Evolutionary conservation across 2,329 filamentous ascomycete species (phyloP).

Genomic region (Chrysosporium keratinophilum): DNA sequence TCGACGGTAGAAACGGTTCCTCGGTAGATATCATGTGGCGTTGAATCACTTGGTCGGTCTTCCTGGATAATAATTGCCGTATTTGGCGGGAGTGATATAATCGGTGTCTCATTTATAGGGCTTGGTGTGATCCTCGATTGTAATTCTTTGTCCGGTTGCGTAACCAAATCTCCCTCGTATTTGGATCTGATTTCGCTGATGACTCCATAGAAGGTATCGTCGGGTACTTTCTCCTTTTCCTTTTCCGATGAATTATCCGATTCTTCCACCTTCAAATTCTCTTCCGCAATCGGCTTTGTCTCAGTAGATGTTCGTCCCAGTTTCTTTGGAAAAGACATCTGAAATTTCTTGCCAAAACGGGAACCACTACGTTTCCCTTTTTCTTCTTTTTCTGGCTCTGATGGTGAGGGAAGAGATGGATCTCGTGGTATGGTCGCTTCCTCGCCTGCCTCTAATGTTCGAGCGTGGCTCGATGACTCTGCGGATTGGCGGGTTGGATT

Average conservation of each 20-base stretch:
- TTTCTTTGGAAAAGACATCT: slow-evolving; percentile 69
- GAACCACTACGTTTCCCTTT: slow-evolving; percentile 46
- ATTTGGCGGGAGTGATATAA: slow-evolving; percentile 35
- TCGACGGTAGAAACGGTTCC: slow-evolving; percentile 73
- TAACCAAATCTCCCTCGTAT: slow-evolving; percentile 36
- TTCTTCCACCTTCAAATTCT: slow-evolving; percentile 50
- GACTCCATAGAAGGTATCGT: slow-evolving; percentile 38
- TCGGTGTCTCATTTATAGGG: slow-evolving; percentile 36
- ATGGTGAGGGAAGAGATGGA: slow-evolving; percentile 19
- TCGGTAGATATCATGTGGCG: slow-evolving; percentile 75
- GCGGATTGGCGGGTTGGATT: slow-evolving; percentile 16
- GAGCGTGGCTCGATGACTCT: slow-evolving; percentile 28
- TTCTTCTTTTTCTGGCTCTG: slow-evolving; percentile 41
- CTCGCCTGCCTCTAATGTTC: slow-evolving; percentile 17
- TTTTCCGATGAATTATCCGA: slow-evolving; percentile 44
- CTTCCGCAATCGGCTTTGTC: slow-evolving; percentile 64
- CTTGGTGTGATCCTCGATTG: slow-evolving; percentile 35
- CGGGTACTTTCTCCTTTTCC: slow-evolving; percentile 39
- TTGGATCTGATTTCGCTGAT: slow-evolving; percentile 38
- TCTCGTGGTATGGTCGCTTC: slow-evolving; percentile 9
- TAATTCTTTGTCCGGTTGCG: slow-evolving; percentile 30
- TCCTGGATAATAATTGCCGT: slow-evolving; percentile 57
- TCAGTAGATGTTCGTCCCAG: slow-evolving; percentile 56
- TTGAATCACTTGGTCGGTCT: slow-evolving; percentile 51
- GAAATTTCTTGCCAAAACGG: slow-evolving; percentile 74